Evolutionary conservation across 2,329 filamentous ascomycete species (phyloP), one percentile per base, ranked within the genome.

Genomic region (Penicillium brevicompactum): DNA sequence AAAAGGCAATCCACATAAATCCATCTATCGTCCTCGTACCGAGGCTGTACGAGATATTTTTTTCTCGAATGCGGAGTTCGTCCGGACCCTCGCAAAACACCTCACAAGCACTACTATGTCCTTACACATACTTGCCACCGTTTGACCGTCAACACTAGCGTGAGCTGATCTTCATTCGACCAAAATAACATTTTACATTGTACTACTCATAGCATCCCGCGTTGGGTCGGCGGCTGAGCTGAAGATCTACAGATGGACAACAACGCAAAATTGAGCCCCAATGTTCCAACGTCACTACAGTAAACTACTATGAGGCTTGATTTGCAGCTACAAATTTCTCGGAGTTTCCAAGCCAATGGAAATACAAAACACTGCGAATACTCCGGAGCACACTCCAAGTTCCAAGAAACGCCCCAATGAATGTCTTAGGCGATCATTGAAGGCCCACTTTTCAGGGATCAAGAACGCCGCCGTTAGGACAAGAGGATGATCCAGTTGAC

Each of bases 401-500:
- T 45, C 43, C 43, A 45, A 31, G 37, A 41, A 32, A 45, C n/a
- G 27, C 11, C 24, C 24, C 3, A 45, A 18, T 45, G 5, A 45
- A 18, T 45, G 43, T 45, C 43, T 45, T 18, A 45, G 27, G n/a
- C 43, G 24, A 45, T 45, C 27, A 7, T 18, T 16, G 22, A n/a
- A 27, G 43, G 24, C n/a, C 43, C 43, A 45, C 43, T 31, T 16
- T 32, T 13, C 24, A 27, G 9, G 27, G 24, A 11, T 31, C 24
- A 45, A 45, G 6, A 21, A 11, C 8, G 14, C 27, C 10, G 16
- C 41, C 43, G 27, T 45, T 32, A 45, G 43, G 43, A n/a, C 27
- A 45, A 30, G 24, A 11, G 46, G 55, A 41, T 48, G 42, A 50
- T 30, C 13, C 14, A 48, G 49, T 52, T 48, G 56, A 48, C 18